phyloP scores from a whole-genome alignment of 805 yeast genomes.

The Yamadazyma sp. region DNA sequence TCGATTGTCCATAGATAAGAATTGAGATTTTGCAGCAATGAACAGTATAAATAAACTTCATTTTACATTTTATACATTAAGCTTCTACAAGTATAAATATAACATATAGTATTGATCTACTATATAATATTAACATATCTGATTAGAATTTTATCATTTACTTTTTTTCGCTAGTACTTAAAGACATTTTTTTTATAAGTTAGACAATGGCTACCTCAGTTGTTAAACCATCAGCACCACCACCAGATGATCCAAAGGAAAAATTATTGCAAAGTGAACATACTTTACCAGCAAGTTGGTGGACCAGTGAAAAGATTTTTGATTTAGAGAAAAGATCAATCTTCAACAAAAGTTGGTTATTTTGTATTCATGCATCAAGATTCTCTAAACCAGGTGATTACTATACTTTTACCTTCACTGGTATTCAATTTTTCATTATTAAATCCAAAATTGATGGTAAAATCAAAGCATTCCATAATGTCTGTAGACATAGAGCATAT shows the following conservation, averaged over 20 bases:
- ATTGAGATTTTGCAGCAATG: too few relatives aligned
- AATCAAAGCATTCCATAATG: constrained; percentile 60
- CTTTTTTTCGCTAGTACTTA: too few relatives aligned
- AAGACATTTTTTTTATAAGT: too few relatives aligned
- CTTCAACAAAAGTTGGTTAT: constrained; percentile 57
- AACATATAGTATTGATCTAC: too few relatives aligned
- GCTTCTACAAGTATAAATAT: too few relatives aligned
- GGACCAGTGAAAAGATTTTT: constrained; percentile 57
- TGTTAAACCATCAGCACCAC: constrained; percentile 25
- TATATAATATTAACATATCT: neutral
- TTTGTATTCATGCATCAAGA: constrained; percentile 49
- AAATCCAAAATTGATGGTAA: constrained; percentile 47
- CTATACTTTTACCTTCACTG: constrained; percentile 47
- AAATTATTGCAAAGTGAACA: constrained; percentile 28
- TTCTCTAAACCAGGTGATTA: constrained; percentile 59
- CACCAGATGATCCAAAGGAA: constrained; percentile 9
- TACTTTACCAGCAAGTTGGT: constrained; percentile 66
- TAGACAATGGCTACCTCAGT: constrained; percentile 7
- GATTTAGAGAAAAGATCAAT: constrained; percentile 58
- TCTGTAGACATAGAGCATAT: constrained; percentile 64
- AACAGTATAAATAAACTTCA: too few relatives aligned
- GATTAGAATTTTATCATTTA: too few relatives aligned
- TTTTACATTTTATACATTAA: too few relatives aligned
- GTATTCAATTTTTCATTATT: constrained; percentile 54
- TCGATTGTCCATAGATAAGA: constrained; percentile 13